These are phyloP conservation scores for Teratosphaeria destructans DNA, from an alignment of 2,329 filamentous ascomycete genomes.

Conservation along the genomic window DNA sequence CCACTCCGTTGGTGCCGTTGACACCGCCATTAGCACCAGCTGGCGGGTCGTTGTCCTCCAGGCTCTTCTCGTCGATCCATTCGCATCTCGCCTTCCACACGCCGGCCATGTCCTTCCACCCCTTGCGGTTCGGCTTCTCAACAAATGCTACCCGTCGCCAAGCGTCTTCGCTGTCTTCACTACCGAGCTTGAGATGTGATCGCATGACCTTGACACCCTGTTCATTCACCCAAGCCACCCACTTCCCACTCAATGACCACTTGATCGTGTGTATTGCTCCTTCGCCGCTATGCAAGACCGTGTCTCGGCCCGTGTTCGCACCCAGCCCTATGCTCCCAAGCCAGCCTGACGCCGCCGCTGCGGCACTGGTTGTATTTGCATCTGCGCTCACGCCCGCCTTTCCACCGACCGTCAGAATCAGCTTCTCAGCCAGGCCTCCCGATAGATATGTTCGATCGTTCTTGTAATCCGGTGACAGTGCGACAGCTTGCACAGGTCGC, in stretches of 20 bases:
- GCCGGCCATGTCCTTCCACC: constrained; percentile 92
- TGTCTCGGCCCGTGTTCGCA: constrained; percentile 64
- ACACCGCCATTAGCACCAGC: constrained; percentile 19
- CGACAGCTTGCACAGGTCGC: constrained; percentile 81
- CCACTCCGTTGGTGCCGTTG: constrained; percentile 12
- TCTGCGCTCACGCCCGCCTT: constrained; percentile 67
- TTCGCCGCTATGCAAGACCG: constrained; percentile 80
- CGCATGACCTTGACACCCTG: constrained; percentile 97
- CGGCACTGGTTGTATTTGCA: constrained; percentile 79
- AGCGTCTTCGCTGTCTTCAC: constrained; percentile 64
- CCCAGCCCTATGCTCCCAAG: constrained; percentile 74
- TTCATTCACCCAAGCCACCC: constrained; percentile 91
- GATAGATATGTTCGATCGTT: constrained; percentile 82
- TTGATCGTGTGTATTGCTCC: constrained; percentile 84
- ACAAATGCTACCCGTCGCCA: constrained; percentile 95
- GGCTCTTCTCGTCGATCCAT: constrained; percentile 77
- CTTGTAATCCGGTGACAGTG: constrained; percentile 90
- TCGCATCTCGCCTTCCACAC: constrained; percentile 89
- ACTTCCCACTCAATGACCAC: constrained; percentile 88
- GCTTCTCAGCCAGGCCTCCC: constrained; percentile 74
- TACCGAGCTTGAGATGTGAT: constrained; percentile 71
- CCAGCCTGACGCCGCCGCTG: constrained; percentile 73
- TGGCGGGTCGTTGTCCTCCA: constrained; percentile 57
- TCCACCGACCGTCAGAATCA: constrained; percentile 78
- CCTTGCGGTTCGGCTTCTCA: constrained; percentile 72